Evolutionary conservation across 1,139 yeast species (phyloP), one percentile per base, ranked within the genome.

Genomic region (Pneumocystis oryctolagi): DNA sequence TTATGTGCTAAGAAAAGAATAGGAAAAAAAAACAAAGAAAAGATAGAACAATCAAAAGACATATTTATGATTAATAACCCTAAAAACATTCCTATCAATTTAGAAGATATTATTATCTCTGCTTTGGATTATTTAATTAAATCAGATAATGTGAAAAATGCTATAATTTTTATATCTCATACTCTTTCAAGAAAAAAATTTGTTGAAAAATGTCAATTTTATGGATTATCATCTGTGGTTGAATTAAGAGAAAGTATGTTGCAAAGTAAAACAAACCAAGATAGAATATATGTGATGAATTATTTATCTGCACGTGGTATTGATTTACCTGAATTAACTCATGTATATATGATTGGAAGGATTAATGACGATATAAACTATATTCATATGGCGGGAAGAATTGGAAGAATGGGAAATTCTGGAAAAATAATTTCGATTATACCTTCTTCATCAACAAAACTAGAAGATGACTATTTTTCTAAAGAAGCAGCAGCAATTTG

Each of bases 351-450:
- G 55, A 25, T 47, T 8, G 55, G 31, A 25, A 47, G 55, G 8
- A 8, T 47, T 47, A 20, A 47, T 25, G 16, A 25, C 25, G 31
- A 47, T 47, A 12, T 47, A 47, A 39, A 57, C 9, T 57, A 57
- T 57, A 30, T 57, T 30, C 59, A 57, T 57, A 57, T 57, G 40
- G 40, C 59, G 20, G 59, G 59, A 57, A 35, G 59, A 35, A 39
- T 57, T 57, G 59, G 59, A 57, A 57, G 59, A 20, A 57, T 39
- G 59, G 59, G 59, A 20, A 25, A 39, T 20, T 12, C 37, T n/a
- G 59, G 59, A 20, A 57, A 57, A 57, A 39, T 57, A n/a, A 57
- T 57, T 57, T 35, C 59, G 30, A 57, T 57, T 57, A 57, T 57
- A 47, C 55, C 55, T 12, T 47, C 55, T 20, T 47, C 55, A 47